These are phyloP conservation scores for Leccinum fibrillosum DNA, from an alignment of 768 basidiomycete species.

Conservation along the genomic window DNA sequence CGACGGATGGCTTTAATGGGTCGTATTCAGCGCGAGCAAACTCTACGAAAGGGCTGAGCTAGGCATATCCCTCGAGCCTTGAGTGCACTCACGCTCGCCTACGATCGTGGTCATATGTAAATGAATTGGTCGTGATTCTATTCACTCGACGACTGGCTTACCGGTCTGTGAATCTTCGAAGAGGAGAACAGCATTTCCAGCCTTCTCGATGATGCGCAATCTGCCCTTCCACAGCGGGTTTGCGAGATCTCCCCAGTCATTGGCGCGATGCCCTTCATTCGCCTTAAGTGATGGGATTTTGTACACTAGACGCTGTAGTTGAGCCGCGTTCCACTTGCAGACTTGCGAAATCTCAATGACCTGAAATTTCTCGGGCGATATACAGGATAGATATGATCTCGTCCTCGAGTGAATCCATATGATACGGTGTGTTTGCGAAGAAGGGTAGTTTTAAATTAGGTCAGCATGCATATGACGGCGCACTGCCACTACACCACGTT, in stretches of 20 bases:
- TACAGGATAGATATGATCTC: constrained; percentile 90
- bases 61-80: constrained; percentile 9
- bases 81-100: constrained; percentile 64
- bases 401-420: constrained; percentile 60
- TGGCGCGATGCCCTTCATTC: constrained; percentile 88
- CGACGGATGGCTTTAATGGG: constrained; percentile 75
- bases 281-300: constrained; percentile 85
- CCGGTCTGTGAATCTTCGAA: constrained; percentile 83
- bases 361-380: constrained; percentile 87
- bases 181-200: constrained; percentile 59
- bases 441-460: constrained; percentile 16
- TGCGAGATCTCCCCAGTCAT: constrained; percentile 87
- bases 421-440: background rate
- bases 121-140: constrained; percentile 3
- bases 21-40: constrained; percentile 89
- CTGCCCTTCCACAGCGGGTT: constrained; percentile 90
- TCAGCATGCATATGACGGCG: constrained; percentile 14
- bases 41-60: constrained; percentile 41
- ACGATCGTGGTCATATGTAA: background rate
- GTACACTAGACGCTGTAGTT: constrained; percentile 57
- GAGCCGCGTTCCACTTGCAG: constrained; percentile 11
- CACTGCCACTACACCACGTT: background rate
- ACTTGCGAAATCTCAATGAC: constrained; percentile 39
- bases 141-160: constrained; percentile 33
- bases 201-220: constrained; percentile 79